Evolutionary conservation across 805 yeast species (phyloP).

Genomic region (Isabelozyma rhagii): DNA sequence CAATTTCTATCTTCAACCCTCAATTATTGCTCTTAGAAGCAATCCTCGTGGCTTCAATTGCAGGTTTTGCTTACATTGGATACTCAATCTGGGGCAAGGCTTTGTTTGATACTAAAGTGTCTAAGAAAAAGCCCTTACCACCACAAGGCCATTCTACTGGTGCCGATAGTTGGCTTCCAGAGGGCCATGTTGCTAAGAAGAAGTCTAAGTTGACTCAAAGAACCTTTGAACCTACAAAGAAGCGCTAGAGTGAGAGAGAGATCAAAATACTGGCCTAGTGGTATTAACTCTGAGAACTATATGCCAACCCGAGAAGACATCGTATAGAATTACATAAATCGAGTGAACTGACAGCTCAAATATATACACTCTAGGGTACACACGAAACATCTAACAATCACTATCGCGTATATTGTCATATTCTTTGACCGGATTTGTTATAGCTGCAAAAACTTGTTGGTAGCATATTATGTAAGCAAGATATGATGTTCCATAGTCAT

Average conservation of each 20-base stretch:
- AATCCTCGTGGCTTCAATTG: slow-evolving; percentile 48
- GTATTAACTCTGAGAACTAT: neutral
- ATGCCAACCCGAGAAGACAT: too few species aligned
- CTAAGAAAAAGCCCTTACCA: neutral
- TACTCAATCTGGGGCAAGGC: slow-evolving; percentile 44
- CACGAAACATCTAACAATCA: too few species aligned
- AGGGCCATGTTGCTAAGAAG: slow-evolving; percentile 30
- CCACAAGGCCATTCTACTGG: slow-evolving; percentile 9
- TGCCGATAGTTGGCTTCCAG: slow-evolving; percentile 56
- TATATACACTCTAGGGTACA: too few species aligned
- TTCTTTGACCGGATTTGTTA: too few species aligned
- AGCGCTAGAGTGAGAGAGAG: neutral
- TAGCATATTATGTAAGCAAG: too few species aligned
- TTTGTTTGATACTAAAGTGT: neutral
- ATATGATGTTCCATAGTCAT: too few species aligned
- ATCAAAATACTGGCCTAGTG: neutral
- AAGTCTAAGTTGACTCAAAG: neutral
- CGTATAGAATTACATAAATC: too few species aligned
- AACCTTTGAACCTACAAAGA: neutral
- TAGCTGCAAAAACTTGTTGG: too few species aligned
- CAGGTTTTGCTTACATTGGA: slow-evolving; percentile 46
- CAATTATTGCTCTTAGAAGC: slow-evolving; percentile 63
- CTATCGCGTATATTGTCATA: too few species aligned
- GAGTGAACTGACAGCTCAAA: too few species aligned
- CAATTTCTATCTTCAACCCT: slow-evolving; percentile 70